These are phyloP conservation scores for Nigrograna mackinnonii DNA, from an alignment of 2,329 filamentous ascomycete species.

Conservation along the genomic window DNA sequence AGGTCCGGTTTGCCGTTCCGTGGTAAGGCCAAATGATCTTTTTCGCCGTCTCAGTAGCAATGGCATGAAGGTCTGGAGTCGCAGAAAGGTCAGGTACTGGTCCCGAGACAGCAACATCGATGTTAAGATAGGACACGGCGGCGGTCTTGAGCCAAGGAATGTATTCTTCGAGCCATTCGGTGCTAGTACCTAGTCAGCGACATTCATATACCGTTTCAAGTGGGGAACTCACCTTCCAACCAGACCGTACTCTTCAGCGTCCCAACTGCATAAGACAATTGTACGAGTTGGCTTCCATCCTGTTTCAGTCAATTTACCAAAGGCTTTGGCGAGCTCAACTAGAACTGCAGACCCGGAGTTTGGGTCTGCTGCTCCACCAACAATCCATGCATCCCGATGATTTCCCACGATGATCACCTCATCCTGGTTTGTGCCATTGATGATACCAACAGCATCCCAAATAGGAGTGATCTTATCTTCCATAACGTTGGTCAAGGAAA, in stretches of 20 bases:
- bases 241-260: slow-evolving; percentile 46
- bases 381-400: slow-evolving; percentile 59
- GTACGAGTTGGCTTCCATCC: slow-evolving; percentile 58
- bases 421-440: slow-evolving; percentile 65
- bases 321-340: slow-evolving; percentile 54
- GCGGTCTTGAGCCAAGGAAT: slow-evolving; percentile 50
- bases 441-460: slow-evolving; percentile 75
- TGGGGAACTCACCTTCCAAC: slow-evolving; percentile 30
- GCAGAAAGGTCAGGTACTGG: slow-evolving; percentile 43
- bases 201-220: slow-evolving; percentile 2
- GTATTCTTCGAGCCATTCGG: slow-evolving; percentile 56
- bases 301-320: slow-evolving; percentile 49
- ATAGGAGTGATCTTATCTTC: slow-evolving; percentile 79
- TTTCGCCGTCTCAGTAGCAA: slow-evolving; percentile 41
- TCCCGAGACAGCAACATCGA: slow-evolving; percentile 54
- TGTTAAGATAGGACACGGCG: slow-evolving; percentile 54
- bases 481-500: slow-evolving; percentile 67
- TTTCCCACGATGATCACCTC: slow-evolving; percentile 60
- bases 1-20: slow-evolving; percentile 41
- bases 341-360: slow-evolving; percentile 56
- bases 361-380: slow-evolving; percentile 57
- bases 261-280: slow-evolving; percentile 50
- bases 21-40: slow-evolving; percentile 46
- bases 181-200: slow-evolving; percentile 28
- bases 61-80: slow-evolving; percentile 45